Conservation (phyloP, 176 grass and related monocot species). For the Pontederia paniculata region DNA sequence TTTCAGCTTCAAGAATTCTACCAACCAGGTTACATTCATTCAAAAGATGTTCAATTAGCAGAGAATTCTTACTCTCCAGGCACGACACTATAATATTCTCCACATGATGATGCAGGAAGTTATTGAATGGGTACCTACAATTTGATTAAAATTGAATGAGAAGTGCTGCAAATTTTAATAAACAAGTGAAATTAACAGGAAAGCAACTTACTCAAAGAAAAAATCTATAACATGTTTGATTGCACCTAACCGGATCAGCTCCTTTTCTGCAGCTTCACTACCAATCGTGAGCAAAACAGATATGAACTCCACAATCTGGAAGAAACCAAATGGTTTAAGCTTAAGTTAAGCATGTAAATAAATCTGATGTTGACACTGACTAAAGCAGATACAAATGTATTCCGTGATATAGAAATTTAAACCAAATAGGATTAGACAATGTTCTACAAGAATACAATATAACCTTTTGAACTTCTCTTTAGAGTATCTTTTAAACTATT, state of each 20-base stretch:
- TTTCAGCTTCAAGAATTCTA: constrained; percentile 80
- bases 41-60: constrained; percentile 80
- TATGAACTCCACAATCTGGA: constrained; percentile 93
- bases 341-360: constrained; percentile 14
- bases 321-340: constrained; percentile 13
- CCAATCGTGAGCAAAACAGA: constrained; percentile 90
- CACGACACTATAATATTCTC: constrained; percentile 89
- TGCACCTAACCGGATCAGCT: constrained; percentile 66
- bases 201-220: constrained; percentile 84
- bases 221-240: constrained; percentile 66
- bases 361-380: not conserved
- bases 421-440: not conserved
- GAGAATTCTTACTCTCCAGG: constrained; percentile 67
- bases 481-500: not conserved
- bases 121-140: constrained; percentile 90
- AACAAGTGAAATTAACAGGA: constrained; percentile 4
- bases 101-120: constrained; percentile 94
- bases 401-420: not conserved
- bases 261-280: constrained; percentile 83
- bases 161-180: not conserved
- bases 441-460: not conserved
- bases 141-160: constrained; percentile 26
- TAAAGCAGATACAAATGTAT: not conserved
- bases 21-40: constrained; percentile 74
- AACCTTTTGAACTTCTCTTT: not conserved